Conservation (phyloP, 306 rosid genomes). For the Elaeagnus macrophylla region DNA sequence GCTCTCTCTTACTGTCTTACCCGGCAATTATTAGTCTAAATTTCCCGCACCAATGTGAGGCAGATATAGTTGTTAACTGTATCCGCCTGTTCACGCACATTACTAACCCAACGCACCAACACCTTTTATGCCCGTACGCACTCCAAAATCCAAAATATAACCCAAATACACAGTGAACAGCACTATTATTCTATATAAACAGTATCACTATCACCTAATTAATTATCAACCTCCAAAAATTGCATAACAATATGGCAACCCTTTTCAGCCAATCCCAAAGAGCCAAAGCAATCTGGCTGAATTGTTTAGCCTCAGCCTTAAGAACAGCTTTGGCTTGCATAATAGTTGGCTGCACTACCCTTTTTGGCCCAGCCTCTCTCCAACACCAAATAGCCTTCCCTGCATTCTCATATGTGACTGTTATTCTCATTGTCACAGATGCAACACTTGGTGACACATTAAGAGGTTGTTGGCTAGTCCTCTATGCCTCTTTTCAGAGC, state of each 20-base stretch:
- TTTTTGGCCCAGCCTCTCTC: conserved; percentile 43
- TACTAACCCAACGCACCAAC: too few species aligned
- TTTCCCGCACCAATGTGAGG: too few species aligned
- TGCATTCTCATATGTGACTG: conserved; percentile 61
- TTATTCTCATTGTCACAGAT: conserved; percentile 39
- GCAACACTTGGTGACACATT: conserved; percentile 56
- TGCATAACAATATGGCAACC: conserved; percentile 11
- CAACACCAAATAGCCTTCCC: conserved; percentile 39
- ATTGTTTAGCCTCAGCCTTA: conserved; percentile 46
- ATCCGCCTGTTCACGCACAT: too few species aligned
- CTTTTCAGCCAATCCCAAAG: conserved; percentile 1
- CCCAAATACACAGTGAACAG: neutral
- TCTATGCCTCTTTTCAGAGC: conserved; percentile 41
- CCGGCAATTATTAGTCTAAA: too few species aligned
- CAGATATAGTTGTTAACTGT: too few species aligned
- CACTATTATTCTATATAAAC: neutral
- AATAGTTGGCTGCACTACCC: conserved; percentile 39
- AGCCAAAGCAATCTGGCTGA: conserved; percentile 32
- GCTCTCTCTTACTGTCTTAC: too few species aligned
- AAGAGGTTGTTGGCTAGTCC: conserved; percentile 38
- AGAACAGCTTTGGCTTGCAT: conserved; percentile 50
- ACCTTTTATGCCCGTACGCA: too few species aligned
- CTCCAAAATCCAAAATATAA: too few species aligned
- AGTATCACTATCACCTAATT: neutral
- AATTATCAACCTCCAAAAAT: neutral